Base-by-base conservation (phyloP, 371 early-diverging fungal species). In the Nematocida homosporus region DNA sequence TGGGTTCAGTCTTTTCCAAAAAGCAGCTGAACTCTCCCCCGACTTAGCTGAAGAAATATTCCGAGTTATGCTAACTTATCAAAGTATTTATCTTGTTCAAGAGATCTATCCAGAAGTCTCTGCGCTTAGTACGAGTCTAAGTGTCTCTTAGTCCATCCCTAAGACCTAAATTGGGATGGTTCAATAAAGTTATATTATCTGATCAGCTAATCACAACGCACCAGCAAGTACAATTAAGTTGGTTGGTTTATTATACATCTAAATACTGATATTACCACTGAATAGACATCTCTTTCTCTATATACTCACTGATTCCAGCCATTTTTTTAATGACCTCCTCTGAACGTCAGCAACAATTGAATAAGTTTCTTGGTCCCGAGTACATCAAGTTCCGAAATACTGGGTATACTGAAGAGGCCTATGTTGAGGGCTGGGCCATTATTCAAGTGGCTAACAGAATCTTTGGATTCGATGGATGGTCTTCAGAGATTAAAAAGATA, bases 391-490 rank as follows among this genome's bases (percentile, higher is more conserved):
- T 67, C 51, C 78, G 80, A 52, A 77, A 50, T 20, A 82, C 81
- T 6, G 64, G 75, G 48, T 48, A 66, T 67, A 86, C 83, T 4
- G 85, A 86, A 38, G 80, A 92, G 53, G 86, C 87, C 1, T 98
- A 98, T 78, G 82, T 95, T 47, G 94, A 94, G 81, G 97, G 95
- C 2, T 88, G 89, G 87, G 87, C 87, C 30, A 88, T 88, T 23
- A 90, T 95, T 57, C 87, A 88, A 57, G 75, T 97, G 32, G 95
- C 97, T 44, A 97, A 98, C 82, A 89, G 91, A 55, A 86, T 96
- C 20, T 97, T 96, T 87, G 97, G 96, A 0, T 95, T 92, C 81
- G 87, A 95, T 80, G 97, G 97, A 1, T 99, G 99, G 99, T 87
- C 89, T 25, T 87, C 90, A 29, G 84, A 87, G 30, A 88, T 97